These are phyloP conservation scores for Tolypocladium ovalisporum DNA, from an alignment of 2,329 filamentous ascomycete genomes.

Conservation along the genomic window DNA sequence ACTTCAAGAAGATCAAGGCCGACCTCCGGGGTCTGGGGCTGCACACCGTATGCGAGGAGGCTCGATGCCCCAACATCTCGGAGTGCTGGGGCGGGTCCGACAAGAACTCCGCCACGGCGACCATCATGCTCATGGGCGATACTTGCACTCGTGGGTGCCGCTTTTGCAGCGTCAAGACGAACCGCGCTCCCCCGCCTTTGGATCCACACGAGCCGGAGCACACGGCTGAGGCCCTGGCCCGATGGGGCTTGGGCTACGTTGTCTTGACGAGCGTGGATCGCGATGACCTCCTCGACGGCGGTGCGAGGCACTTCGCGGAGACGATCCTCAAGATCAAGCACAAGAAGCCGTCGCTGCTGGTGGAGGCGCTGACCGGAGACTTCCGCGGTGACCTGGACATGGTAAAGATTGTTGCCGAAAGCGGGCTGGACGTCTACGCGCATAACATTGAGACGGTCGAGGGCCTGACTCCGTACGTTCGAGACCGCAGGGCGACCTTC, in stretches of 20 bases:
- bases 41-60: conserved; percentile 96
- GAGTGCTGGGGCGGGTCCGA: conserved; percentile 93
- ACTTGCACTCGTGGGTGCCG: conserved; percentile 93
- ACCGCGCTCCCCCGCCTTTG: conserved; percentile 60
- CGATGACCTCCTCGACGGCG: conserved; percentile 83
- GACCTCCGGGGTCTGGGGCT: conserved; percentile 82
- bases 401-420: conserved; percentile 73
- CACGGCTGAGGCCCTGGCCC: conserved; percentile 80
- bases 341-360: conserved; percentile 64
- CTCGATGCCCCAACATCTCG: conserved; percentile 91
- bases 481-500: conserved; percentile 84
- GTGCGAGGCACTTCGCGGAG: conserved; percentile 82
- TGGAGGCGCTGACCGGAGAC: conserved; percentile 81
- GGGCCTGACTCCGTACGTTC: conserved; percentile 76
- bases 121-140: conserved; percentile 99
- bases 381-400: conserved; percentile 78
- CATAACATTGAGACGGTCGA: conserved; percentile 97
- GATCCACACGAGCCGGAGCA: conserved; percentile 96
- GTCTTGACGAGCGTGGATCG: conserved; percentile 90
- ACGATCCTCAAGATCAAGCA: conserved; percentile 90
- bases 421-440: conserved; percentile 89
- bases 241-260: conserved; percentile 94
- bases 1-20: conserved; percentile 91
- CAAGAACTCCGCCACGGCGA: conserved; percentile 86
- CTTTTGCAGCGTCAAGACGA: conserved; percentile 96